These are phyloP conservation scores for Oenanthe sinensis DNA, from an alignment of 129 eudicot genomes.

Conservation along the genomic window DNA sequence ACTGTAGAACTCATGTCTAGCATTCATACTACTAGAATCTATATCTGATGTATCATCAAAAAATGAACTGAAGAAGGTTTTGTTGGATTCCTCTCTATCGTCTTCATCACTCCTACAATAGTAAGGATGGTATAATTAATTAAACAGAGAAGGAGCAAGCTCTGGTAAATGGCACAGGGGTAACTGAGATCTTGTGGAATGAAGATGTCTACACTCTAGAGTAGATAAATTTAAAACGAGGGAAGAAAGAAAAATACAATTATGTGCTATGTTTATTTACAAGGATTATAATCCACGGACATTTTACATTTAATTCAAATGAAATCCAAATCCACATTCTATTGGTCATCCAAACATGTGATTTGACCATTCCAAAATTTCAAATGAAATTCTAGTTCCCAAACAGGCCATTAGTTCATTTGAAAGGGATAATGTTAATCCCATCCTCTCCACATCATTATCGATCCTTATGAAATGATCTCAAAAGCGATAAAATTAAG, in stretches of 20 bases:
- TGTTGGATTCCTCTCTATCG: constrained; percentile 40
- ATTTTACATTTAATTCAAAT: background rate
- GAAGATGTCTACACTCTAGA: background rate
- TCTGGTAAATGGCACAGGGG: background rate
- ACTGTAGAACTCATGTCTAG: constrained; percentile 57
- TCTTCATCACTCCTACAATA: constrained; percentile 83
- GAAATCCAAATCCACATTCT: no score
- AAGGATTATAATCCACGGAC: background rate
- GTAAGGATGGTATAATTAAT: background rate
- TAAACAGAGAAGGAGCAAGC: background rate
- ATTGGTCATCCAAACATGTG: no score
- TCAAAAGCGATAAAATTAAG: background rate
- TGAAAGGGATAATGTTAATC: background rate
- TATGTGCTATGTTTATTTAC: background rate
- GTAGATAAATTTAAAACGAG: background rate
- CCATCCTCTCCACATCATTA: background rate
- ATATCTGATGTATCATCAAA: constrained; percentile 13
- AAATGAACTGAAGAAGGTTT: constrained; percentile 13
- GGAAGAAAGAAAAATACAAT: background rate
- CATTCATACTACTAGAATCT: constrained; percentile 50
- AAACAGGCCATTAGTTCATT: background rate
- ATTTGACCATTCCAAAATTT: no score
- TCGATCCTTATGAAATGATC: background rate
- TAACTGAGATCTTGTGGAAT: background rate
- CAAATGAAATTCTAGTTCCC: no score